phyloP scores from a whole-genome alignment of 164 flowering plant genomes.

The Pachysandra terminalis region DNA sequence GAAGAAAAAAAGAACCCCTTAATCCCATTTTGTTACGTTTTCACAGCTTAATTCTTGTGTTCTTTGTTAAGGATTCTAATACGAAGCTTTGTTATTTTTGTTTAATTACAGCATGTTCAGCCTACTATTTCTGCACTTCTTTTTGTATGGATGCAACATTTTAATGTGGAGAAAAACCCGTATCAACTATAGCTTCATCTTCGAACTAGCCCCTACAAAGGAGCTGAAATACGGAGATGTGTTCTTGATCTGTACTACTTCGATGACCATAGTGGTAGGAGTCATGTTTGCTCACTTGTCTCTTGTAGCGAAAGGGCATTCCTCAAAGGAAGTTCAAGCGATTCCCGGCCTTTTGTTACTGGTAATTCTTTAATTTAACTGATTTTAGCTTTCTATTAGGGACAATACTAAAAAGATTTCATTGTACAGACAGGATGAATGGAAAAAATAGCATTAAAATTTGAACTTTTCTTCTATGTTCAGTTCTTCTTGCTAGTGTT shows the following conservation, averaged over 20 bases:
- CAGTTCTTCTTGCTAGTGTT: conserved; percentile 66
- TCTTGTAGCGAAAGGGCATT: conserved; percentile 62
- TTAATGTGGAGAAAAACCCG: conserved; percentile 82
- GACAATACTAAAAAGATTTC: too few relatives aligned
- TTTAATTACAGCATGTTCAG: conserved; percentile 91
- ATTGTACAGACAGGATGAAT: too few relatives aligned
- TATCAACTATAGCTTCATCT: conserved; percentile 89
- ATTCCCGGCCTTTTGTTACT: conserved; percentile 75
- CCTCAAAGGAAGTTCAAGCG: conserved; percentile 54
- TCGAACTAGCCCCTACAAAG: conserved; percentile 67
- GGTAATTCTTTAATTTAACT: conserved; percentile 39
- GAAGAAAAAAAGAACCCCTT: too few relatives aligned
- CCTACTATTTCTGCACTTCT: conserved; percentile 81
- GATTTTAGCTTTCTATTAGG: too few relatives aligned
- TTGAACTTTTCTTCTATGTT: conserved; percentile 8
- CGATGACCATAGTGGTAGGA: conserved; percentile 77
- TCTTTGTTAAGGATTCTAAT: neutral
- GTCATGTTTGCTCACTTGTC: conserved; percentile 72
- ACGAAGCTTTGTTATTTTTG: conserved; percentile 1
- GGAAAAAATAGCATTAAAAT: neutral
- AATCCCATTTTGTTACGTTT: neutral
- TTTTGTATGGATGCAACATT: conserved; percentile 92
- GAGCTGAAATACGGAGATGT: conserved; percentile 93
- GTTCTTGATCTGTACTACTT: conserved; percentile 78
- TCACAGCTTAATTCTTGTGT: neutral